Conservation (phyloP, 2,329 filamentous ascomycete genomes). For the Claviceps capensis region DNA sequence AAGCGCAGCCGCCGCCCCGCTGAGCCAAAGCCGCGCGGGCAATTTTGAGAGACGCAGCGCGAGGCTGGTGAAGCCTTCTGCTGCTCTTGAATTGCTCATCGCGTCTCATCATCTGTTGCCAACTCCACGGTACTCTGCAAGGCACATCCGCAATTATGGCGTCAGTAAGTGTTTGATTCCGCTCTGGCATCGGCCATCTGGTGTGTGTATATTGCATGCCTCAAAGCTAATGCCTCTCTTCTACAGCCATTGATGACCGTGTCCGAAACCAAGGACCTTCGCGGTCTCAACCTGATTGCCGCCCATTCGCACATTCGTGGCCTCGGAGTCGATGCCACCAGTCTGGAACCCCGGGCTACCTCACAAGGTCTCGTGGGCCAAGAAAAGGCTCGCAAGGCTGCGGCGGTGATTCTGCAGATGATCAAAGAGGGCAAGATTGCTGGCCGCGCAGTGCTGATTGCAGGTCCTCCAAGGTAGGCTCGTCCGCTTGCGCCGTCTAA, state of each 20-base stretch:
- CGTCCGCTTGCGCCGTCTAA: not conserved
- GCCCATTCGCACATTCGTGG: conserved; percentile 97
- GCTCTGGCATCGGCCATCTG: not conserved
- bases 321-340: conserved; percentile 83
- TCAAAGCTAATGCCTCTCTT: conserved; percentile 1
- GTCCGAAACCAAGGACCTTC: conserved; percentile 89
- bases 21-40: not conserved
- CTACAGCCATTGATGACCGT: conserved; percentile 56
- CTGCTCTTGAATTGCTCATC: not conserved
- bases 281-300: conserved; percentile 92
- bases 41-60: conserved; percentile 3
- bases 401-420: conserved; percentile 95
- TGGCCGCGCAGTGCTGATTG: conserved; percentile 84
- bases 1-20: not conserved
- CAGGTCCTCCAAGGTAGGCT: conserved; percentile 67
- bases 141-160: conserved; percentile 28
- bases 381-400: conserved; percentile 90
- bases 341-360: conserved; percentile 68
- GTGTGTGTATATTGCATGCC: not conserved
- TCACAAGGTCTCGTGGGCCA: conserved; percentile 94
- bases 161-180: conserved; percentile 29
- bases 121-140: not conserved
- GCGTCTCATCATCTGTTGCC: not conserved
- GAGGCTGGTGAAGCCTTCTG: not conserved
- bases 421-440: conserved; percentile 98